Conservation (phyloP, 345 rosid species). For the Mangifera indica region DNA sequence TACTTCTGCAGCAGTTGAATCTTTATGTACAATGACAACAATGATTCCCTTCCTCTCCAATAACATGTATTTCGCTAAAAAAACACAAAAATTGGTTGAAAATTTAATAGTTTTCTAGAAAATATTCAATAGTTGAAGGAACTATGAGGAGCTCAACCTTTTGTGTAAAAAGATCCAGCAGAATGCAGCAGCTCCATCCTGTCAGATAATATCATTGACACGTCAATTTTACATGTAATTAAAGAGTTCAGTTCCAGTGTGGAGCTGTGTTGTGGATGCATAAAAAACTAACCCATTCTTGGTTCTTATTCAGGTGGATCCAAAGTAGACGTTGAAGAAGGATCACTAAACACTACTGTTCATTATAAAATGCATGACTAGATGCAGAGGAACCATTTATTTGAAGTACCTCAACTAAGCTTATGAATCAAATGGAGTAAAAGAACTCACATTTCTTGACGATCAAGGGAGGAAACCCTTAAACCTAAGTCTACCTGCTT, state of each 20-base stretch:
- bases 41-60: slow-evolving; percentile 50
- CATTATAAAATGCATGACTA: not conserved
- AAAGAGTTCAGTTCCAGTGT: slow-evolving; percentile 2
- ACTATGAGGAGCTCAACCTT: slow-evolving; percentile 37
- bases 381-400: not conserved
- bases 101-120: slow-evolving; percentile 7
- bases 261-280: slow-evolving; percentile 5
- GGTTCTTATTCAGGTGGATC: not conserved
- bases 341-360: not conserved
- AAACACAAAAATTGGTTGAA: slow-evolving; percentile 14
- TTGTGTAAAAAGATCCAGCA: slow-evolving; percentile 35
- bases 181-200: slow-evolving; percentile 47
- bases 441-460: slow-evolving; percentile 59
- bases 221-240: slow-evolving; percentile 17
- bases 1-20: slow-evolving; percentile 55
- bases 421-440: slow-evolving; percentile 10
- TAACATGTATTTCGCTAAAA: slow-evolving; percentile 63
- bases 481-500: slow-evolving; percentile 52
- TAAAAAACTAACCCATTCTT: not conserved
- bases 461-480: slow-evolving; percentile 68
- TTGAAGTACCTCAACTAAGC: not conserved
- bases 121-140: not conserved
- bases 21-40: slow-evolving; percentile 57
- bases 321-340: not conserved
- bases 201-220: slow-evolving; percentile 28